Base-by-base conservation (phyloP, 345 rosid species). In the Erodium maritimum region DNA sequence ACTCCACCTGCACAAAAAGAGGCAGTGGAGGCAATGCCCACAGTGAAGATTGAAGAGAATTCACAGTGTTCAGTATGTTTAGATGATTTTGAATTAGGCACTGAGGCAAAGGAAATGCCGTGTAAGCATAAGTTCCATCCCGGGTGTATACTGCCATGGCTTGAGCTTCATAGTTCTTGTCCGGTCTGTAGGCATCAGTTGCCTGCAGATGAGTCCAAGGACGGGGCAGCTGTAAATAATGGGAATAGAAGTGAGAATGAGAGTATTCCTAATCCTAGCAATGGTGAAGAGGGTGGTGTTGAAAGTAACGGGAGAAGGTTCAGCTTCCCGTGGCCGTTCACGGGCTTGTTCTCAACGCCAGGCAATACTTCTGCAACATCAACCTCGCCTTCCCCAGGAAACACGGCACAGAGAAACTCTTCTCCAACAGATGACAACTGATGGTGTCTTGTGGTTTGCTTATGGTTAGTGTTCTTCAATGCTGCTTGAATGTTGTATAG, bases 121-220 rank as follows among this genome's bases (percentile, higher is more conserved):
- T 91, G 97, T 71, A 77, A 78, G 75, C 97, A 91, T 65, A 85
- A 74, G 82, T 91, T 87, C 70, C 97, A 91, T 29, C 56, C 68
- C 12, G 71, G 65, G 13, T 91, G 97, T 55, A 69, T 91, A 74
- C 61, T 82, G 67, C 96, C 96, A 19, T 91, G 97, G 97, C 73
- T 91, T 67, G 95, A 87, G 73, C 89, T 87, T 67, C 97, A 88
- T 59, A 86, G 96, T 71, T 86, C 96, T 19, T 91, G 95, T 50
- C 97, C 96, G 14, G 84, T 91, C 20, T 91, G 97, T 56, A 82
- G 97, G 72, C 74, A 65, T 73, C 84, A 84, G 60, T 66, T 91
- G 65, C 87, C 95, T 45, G 82, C 80, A 50, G 87, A 84, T 58
- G 96, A 88, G 65, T 65, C 78, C 0, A 88, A 88, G 73, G 67